phyloP scores from a whole-genome alignment of 148 eudicot genomes.

The Bassia scoparia region DNA sequence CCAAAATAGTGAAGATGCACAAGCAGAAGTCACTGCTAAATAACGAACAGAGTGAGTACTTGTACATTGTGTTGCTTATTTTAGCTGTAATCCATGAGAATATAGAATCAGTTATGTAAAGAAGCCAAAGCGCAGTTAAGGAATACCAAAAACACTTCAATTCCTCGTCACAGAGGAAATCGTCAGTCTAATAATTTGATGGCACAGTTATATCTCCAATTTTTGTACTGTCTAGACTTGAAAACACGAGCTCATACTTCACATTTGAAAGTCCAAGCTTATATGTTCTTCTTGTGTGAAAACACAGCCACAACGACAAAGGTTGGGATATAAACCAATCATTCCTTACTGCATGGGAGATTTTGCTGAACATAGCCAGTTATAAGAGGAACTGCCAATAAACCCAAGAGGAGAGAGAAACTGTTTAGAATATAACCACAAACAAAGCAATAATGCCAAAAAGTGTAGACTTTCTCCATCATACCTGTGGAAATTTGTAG shows the following conservation, averaged over 20 bases:
- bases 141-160: slow-evolving; percentile 57
- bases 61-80: not conserved
- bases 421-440: slow-evolving; percentile 11
- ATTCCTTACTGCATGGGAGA: slow-evolving; percentile 48
- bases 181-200: slow-evolving; percentile 99
- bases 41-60: no score
- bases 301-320: slow-evolving; percentile 92
- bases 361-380: slow-evolving; percentile 71
- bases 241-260: slow-evolving; percentile 87
- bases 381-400: slow-evolving; percentile 75
- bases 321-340: slow-evolving; percentile 96
- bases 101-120: not conserved
- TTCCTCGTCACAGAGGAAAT: slow-evolving; percentile 88
- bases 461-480: slow-evolving; percentile 12
- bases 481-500: slow-evolving; percentile 98
- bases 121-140: not conserved
- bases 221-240: slow-evolving; percentile 89
- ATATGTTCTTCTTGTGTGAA: slow-evolving; percentile 77
- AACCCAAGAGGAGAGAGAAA: slow-evolving; percentile 3
- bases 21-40: no score
- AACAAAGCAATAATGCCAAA: not conserved
- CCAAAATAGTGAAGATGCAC: no score
- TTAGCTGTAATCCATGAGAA: no score
- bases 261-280: slow-evolving; percentile 82
- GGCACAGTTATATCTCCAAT: slow-evolving; percentile 62